Percentiles rank a stretch among this genome's conserved stretches.
Conservation (phyloP, 495 filamentous ascomycete species). For the Xylaria acuta region DNA sequence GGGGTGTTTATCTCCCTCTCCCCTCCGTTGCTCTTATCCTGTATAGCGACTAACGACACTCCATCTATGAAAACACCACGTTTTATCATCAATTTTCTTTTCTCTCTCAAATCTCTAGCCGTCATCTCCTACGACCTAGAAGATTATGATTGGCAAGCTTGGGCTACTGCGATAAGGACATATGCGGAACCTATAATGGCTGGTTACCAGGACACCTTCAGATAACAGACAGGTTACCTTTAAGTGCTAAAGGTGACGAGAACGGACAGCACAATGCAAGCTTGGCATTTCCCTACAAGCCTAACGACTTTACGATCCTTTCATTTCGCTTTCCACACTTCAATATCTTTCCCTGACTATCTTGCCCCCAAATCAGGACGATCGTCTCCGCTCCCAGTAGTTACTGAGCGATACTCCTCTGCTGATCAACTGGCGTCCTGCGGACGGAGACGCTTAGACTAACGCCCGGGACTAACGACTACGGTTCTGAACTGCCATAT, state of each 20-base stretch:
- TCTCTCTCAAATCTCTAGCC: neutral
- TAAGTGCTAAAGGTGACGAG: neutral
- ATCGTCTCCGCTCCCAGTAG: neutral
- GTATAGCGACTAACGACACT: neutral
- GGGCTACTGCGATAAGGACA: neutral
- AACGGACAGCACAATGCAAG: neutral
- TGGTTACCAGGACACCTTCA: neutral
- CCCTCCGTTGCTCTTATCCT: slow-evolving; percentile 7
- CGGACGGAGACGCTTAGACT: neutral
- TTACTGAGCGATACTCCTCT: neutral
- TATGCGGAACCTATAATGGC: neutral
- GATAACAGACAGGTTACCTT: neutral
- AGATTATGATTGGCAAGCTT: neutral
- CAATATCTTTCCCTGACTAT: neutral
- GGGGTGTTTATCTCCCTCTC: neutral
- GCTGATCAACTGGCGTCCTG: neutral
- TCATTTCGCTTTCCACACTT: neutral
- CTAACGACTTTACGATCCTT: slow-evolving; percentile 10
- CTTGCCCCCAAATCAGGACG: neutral
- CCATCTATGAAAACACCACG: neutral
- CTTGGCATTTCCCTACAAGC: neutral
- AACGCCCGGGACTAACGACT: neutral
- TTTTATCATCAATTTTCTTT: neutral
- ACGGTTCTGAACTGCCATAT: neutral
- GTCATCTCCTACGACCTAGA: neutral